Percentiles rank a stretch among this genome's conserved stretches.
Evolutionary conservation across 441 rosid genomes (phyloP).

Genomic region (Gossypium laxum): DNA sequence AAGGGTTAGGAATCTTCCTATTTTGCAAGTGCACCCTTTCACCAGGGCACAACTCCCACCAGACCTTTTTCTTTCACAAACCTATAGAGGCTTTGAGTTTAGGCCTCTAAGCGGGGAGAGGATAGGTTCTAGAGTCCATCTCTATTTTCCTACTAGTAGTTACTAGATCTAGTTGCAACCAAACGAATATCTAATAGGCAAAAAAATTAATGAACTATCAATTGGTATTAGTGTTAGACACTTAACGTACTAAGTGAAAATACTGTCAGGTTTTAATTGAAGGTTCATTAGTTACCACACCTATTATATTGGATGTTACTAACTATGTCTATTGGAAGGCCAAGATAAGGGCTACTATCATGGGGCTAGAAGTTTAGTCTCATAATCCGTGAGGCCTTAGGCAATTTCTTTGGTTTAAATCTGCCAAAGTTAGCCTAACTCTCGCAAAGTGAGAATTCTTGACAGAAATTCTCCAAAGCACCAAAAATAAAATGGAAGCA

Average conservation of each 20-base stretch:
- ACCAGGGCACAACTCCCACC: no score
- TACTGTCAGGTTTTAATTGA: neutral
- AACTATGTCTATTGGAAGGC: neutral
- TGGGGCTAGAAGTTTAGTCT: neutral
- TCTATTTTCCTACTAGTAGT: neutral
- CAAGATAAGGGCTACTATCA: neutral
- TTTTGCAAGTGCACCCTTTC: no score
- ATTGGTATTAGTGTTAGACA: neutral
- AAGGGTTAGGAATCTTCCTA: no score
- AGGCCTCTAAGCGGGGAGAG: no score
- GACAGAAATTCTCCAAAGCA: neutral
- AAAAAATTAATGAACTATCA: neutral
- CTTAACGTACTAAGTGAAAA: no score
- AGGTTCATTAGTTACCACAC: neutral
- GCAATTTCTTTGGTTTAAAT: neutral
- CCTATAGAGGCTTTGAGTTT: no score
- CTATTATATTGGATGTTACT: neutral
- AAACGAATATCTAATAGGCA: neutral
- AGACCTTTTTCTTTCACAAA: no score
- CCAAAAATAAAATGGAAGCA: neutral
- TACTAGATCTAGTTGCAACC: neutral
- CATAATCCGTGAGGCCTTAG: neutral
- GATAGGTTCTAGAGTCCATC: neutral
- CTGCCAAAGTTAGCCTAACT: neutral
- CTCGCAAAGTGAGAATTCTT: neutral